These are phyloP conservation scores for Blastobotrys raffinosifermentans DNA, from an alignment of 1,139 yeast species.

Conservation along the genomic window DNA sequence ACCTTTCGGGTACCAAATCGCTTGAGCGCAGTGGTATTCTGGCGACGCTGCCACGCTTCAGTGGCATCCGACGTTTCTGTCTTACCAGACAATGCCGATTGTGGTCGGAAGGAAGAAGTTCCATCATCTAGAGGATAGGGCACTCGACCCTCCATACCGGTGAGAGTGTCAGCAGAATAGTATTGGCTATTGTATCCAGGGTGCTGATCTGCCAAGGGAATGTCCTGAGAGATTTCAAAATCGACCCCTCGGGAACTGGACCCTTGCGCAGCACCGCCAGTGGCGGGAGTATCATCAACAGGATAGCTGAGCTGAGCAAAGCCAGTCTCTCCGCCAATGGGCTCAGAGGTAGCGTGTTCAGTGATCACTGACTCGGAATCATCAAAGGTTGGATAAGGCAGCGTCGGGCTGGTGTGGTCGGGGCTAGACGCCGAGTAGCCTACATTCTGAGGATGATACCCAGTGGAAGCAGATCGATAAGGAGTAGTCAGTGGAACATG, in stretches of 20 bases:
- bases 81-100: conserved; percentile 15
- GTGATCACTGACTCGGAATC: conserved; percentile 14
- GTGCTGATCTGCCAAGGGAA: conserved; percentile 8
- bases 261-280: conserved; percentile 9
- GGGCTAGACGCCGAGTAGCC: conserved; percentile 3
- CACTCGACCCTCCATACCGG: conserved; percentile 6
- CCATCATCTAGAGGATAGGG: conserved; percentile 8
- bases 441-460: conserved; percentile 1
- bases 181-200: conserved; percentile 8
- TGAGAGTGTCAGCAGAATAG: conserved; percentile 12
- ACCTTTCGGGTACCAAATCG: conserved; percentile 47
- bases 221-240: conserved; percentile 13
- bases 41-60: conserved; percentile 23
- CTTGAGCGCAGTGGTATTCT: conserved; percentile 19
- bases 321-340: conserved; percentile 27
- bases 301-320: conserved; percentile 14
- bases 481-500: conserved; percentile 19
- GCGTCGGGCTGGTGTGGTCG: conserved; percentile 4
- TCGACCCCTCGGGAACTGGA: conserved; percentile 1
- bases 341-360: conserved; percentile 17
- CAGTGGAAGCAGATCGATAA: conserved; percentile 1
- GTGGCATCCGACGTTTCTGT: conserved; percentile 17
- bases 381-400: conserved; percentile 23
- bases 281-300: conserved; percentile 4
- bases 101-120: conserved; percentile 14